Evolutionary conservation across 495 filamentous ascomycete genomes (phyloP).

Genomic region (Tuber microsphaerosporum): DNA sequence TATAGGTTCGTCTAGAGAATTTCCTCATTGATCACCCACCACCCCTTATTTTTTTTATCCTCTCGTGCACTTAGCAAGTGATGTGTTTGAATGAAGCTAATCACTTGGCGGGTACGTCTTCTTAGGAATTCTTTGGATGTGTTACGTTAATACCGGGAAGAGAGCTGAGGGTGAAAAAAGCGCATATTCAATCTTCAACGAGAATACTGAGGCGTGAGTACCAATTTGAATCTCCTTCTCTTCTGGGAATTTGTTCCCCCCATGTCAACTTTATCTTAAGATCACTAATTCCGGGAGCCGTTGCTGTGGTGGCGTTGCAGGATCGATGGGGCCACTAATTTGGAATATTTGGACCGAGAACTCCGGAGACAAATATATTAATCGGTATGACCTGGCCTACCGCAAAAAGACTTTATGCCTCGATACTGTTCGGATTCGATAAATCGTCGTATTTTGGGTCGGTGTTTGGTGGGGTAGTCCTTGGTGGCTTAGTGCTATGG

Average conservation of each 20-base stretch:
- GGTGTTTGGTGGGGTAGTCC: not conserved
- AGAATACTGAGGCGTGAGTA: slow-evolving; percentile 40
- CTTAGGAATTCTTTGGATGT: slow-evolving; percentile 42
- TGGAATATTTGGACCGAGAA: slow-evolving; percentile 40
- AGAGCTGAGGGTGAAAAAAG: slow-evolving; percentile 42
- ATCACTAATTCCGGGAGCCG: slow-evolving; percentile 6
- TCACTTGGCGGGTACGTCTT: not conserved
- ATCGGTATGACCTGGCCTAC: not conserved
- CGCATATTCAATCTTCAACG: slow-evolving; percentile 42
- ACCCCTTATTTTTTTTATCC: slow-evolving; percentile 4
- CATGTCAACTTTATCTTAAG: slow-evolving; percentile 4
- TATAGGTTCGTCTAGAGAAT: slow-evolving; percentile 38
- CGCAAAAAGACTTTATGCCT: not conserved
- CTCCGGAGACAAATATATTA: slow-evolving; percentile 39
- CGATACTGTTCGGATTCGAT: not conserved
- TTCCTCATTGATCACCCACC: slow-evolving; percentile 9
- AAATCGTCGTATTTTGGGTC: not conserved
- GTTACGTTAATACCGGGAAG: slow-evolving; percentile 41
- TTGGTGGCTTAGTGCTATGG: not conserved
- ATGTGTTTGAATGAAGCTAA: slow-evolving; percentile 7
- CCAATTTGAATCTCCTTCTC: not conserved
- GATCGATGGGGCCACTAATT: slow-evolving; percentile 38
- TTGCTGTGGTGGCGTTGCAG: slow-evolving; percentile 17
- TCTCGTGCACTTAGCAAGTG: slow-evolving; percentile 6
- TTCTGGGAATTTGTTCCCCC: not conserved